phyloP scores from a whole-genome alignment of 257 asterid species.

The Coffea eugenioides region DNA sequence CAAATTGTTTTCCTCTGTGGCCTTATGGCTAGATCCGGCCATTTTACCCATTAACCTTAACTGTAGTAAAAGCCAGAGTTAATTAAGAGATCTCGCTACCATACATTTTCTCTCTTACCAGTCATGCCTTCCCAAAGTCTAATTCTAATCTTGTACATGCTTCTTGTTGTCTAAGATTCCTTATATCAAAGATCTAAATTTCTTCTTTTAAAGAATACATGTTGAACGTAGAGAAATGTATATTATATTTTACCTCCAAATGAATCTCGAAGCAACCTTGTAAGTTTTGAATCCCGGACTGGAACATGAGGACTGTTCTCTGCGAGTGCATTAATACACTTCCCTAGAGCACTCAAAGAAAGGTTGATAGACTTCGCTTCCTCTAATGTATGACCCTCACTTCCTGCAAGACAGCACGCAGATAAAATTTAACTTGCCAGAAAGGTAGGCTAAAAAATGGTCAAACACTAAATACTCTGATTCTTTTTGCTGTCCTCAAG shows the following conservation, averaged over 20 bases:
- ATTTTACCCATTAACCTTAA: too few species aligned
- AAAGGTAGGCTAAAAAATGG: not conserved
- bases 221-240: not conserved
- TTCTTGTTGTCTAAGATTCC: not conserved
- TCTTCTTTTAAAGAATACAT: not conserved
- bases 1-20: not conserved
- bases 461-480: not conserved
- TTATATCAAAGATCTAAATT: not conserved
- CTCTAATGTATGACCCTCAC: constrained; percentile 79
- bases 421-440: constrained; percentile 2
- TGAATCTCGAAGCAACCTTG: constrained; percentile 90
- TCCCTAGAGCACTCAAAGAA: constrained; percentile 85
- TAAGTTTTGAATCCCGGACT: constrained; percentile 88
- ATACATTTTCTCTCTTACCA: not conserved
- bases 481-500: not conserved
- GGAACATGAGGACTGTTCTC: constrained; percentile 92
- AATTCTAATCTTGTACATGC: not conserved
- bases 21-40: not conserved
- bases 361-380: constrained; percentile 92
- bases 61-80: not conserved
- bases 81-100: not conserved
- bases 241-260: constrained; percentile 68
- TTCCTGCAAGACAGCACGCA: constrained; percentile 44
- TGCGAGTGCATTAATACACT: constrained; percentile 93
- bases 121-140: not conserved